Conservation (phyloP, 495 filamentous ascomycete species). For the Chaetomium tenue region DNA sequence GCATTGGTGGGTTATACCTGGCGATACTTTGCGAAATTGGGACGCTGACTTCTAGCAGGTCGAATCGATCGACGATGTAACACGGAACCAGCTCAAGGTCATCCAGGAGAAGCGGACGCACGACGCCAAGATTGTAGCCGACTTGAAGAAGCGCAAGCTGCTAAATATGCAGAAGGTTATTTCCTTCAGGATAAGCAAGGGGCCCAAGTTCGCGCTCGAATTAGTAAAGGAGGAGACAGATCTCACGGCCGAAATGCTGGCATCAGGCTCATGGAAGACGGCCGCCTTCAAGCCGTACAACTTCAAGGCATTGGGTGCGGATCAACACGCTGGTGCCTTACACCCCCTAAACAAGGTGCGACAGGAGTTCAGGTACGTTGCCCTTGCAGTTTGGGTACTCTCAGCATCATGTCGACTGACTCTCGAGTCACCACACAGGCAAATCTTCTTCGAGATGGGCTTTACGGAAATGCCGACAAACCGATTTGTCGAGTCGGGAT, state of each 20-base stretch:
- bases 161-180: slow-evolving; percentile 79
- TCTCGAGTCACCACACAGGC: slow-evolving; percentile 43
- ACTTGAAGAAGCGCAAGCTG: slow-evolving; percentile 87
- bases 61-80: slow-evolving; percentile 73
- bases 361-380: slow-evolving; percentile 64
- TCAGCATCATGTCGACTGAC: not conserved
- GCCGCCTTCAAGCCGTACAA: slow-evolving; percentile 95
- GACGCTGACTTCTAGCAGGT: slow-evolving; percentile 40
- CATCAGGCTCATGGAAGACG: slow-evolving; percentile 76
- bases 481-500: slow-evolving; percentile 85
- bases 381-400: not conserved
- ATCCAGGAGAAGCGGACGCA: slow-evolving; percentile 67
- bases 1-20: slow-evolving; percentile 22
- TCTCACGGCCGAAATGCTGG: slow-evolving; percentile 88
- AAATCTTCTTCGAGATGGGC: slow-evolving; percentile 95
- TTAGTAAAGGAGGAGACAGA: slow-evolving; percentile 94
- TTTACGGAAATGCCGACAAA: slow-evolving; percentile 84
- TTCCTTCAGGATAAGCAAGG: slow-evolving; percentile 77
- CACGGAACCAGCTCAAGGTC: slow-evolving; percentile 65
- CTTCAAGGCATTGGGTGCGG: slow-evolving; percentile 85
- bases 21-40: not conserved
- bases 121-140: slow-evolving; percentile 69
- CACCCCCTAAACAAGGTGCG: slow-evolving; percentile 95
- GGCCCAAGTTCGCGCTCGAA: slow-evolving; percentile 78
- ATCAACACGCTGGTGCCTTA: slow-evolving; percentile 75